A percentile compares a stretch with the other conserved stretches of the same genome.
phyloP scores from a whole-genome alignment of 306 rosid species.

The Myrica gale region DNA sequence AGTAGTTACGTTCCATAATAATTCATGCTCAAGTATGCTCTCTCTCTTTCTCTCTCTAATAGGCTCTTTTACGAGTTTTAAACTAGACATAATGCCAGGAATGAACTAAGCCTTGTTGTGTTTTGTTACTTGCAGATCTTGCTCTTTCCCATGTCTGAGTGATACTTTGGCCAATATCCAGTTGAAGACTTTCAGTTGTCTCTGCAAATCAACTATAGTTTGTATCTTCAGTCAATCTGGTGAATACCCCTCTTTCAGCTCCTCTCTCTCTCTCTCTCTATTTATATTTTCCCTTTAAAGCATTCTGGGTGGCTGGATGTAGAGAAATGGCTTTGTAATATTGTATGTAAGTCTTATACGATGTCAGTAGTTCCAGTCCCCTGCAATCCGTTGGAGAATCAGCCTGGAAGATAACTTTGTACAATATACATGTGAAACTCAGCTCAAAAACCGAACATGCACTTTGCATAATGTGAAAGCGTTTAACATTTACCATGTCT shows the following conservation, averaged over 20 bases:
- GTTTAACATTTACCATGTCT: slow-evolving; percentile 36
- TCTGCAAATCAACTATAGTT: slow-evolving; percentile 2
- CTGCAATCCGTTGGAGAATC: slow-evolving; percentile 27
- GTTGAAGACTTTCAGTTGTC: slow-evolving; percentile 2
- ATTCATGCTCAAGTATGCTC: slow-evolving; percentile 47
- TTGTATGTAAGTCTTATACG: slow-evolving; percentile 3
- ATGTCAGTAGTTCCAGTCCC: slow-evolving; percentile 9
- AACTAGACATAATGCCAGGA: neutral
- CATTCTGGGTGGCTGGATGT: slow-evolving; percentile 25
- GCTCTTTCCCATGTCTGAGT: neutral
- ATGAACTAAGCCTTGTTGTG: neutral
- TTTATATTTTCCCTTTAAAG: neutral
- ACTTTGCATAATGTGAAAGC: slow-evolving; percentile 35
- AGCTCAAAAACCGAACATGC: slow-evolving; percentile 17
- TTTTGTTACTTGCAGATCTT: neutral
- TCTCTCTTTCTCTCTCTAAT: slow-evolving; percentile 23
- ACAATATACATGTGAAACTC: slow-evolving; percentile 3
- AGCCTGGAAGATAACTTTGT: slow-evolving; percentile 33
- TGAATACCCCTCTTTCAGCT: neutral
- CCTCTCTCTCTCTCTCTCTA: neutral
- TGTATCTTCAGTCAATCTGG: slow-evolving; percentile 2
- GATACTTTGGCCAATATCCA: neutral
- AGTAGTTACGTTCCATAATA: slow-evolving; percentile 37
- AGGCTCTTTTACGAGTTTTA: neutral
- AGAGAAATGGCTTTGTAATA: neutral